Evolutionary conservation across 371 early-diverging fungal genomes (phyloP), one percentile per base, ranked within the genome.

Genomic region (Mortierella polycephala): DNA sequence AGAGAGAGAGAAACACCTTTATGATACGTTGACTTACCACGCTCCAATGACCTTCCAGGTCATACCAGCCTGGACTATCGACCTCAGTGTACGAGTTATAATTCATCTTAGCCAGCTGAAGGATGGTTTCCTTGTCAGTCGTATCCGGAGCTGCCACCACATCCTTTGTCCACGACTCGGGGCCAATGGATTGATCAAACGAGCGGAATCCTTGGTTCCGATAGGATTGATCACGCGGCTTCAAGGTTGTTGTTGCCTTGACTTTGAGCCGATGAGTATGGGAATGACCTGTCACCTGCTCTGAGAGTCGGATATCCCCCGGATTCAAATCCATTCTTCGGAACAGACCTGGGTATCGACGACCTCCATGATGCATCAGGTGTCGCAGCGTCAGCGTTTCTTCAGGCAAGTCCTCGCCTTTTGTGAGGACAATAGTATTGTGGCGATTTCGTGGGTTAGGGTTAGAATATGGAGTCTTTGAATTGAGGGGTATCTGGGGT

Each of bases 281-380:
- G 9, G 82, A 70, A 21, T 72, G 20, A 0, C 81, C 81, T 5
- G 62, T 51, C 37, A 60, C 18, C 30, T 62, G 39, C 20, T 68
- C 76, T 40, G 67, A 64, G 9, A 64, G 55, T 14, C 5, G 20
- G 10, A 64, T 41, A 60, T 65, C 75, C 20, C 12, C 30, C 1
- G 18, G 42, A 1, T 9, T 21, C 12, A 85, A 21, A 30, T 87
- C 83, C 64, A 76, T 62, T 59, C 73, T 68, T 57, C 85, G 67
- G 67, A 89, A 89, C 40, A 89, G 83, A 7, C 67, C 47, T 8
- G 86, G 84, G 67, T 74, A 83, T 16, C 82, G 84, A 10, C 4
- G 21, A 16, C 72, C 79, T 3, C 79, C 79, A 62, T 65, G 79
- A 37, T 77, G 79, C 40, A 77, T 41, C 5, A 77, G 42, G 23